Conservation (phyloP, 2,329 filamentous ascomycete species). For the Cladorrhinum sp. region DNA sequence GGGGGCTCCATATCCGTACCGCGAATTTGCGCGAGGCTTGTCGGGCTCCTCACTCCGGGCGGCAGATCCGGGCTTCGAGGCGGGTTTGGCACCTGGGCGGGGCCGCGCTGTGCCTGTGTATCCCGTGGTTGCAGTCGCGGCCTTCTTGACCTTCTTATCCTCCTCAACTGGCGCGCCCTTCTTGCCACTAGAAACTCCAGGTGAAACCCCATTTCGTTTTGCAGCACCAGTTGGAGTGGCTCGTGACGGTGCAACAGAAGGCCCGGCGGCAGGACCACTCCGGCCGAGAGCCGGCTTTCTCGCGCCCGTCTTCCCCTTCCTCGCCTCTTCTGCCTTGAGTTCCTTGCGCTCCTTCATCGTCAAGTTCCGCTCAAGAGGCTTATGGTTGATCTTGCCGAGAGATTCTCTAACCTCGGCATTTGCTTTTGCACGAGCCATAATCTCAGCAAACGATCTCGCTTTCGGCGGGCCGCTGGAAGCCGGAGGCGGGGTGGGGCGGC, state of each 20-base stretch:
- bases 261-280: conserved; percentile 2
- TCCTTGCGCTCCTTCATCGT: conserved; percentile 53
- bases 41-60: conserved; percentile 16
- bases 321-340: conserved; percentile 42
- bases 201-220: conserved; percentile 11
- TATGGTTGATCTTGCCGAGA: conserved; percentile 71
- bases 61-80: conserved; percentile 30
- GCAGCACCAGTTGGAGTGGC: conserved; percentile 24
- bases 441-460: conserved; percentile 71
- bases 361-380: conserved; percentile 63
- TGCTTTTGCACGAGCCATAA: conserved; percentile 68
- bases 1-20: conserved; percentile 31
- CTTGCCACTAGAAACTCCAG: conserved; percentile 16
- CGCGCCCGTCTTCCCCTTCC: conserved; percentile 20
- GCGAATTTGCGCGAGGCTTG: conserved; percentile 24
- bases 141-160: conserved; percentile 61
- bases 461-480: conserved; percentile 47
- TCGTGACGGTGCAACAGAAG: conserved; percentile 14
- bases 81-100: conserved; percentile 39
- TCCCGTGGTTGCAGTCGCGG: conserved; percentile 59
- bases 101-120: conserved; percentile 64
- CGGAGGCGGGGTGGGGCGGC: conserved; percentile 1
- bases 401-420: conserved; percentile 59
- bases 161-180: conserved; percentile 33
- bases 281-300: conserved; percentile 14